Evolutionary conservation across 140 eudicot genomes (phyloP), one percentile per base, ranked within the genome.

Genomic region (Erigeron philadelphicus): DNA sequence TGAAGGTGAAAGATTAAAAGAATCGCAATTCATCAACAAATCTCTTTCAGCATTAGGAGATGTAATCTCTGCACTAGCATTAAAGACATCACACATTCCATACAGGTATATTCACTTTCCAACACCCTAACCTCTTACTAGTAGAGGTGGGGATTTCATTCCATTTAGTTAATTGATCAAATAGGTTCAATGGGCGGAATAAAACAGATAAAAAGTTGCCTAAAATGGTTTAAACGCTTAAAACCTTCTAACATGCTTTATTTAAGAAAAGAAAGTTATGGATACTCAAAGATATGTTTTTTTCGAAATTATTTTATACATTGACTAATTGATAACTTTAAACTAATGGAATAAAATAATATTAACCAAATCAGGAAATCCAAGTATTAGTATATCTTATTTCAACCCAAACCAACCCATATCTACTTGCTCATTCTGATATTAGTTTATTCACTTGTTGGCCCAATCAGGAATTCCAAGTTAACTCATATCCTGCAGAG

Each of bases 401-500:
- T 31, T 31, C 5, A 31, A 31, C 38, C 38, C 38, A 31, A 31
- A 31, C 38, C 38, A 4, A 31, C 38, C 38, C 38, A 4, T 31
- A 31, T 19, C 63, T 3, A 23, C 63, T 38, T 7, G 4, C 63
- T 38, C 63, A 9, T 10, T 57, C 11, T 57, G 3, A 3, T 4
- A 53, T 5, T 10, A 16, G 42, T 46, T 43, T 65, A 13, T 72
- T 3, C 13, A 66, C 69, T 13, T 66, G 72, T 67, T 67, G 19
- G 38, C 48, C 46, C 72, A 67, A 78, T 48, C 95, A 91, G 98
- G 89, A 93, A 93, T 67, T 93, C 98, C 10, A 93, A 93, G 84
- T 95, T 93, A 46, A 93, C 98, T 9, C 98, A 93, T 77, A 81
- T 93, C 76, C 86, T 93, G 80, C 98, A 93, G 80, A 93, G 95